Base-by-base conservation (phyloP, 2,329 filamentous ascomycete species). In the Hymenoscyphus infarciens region DNA sequence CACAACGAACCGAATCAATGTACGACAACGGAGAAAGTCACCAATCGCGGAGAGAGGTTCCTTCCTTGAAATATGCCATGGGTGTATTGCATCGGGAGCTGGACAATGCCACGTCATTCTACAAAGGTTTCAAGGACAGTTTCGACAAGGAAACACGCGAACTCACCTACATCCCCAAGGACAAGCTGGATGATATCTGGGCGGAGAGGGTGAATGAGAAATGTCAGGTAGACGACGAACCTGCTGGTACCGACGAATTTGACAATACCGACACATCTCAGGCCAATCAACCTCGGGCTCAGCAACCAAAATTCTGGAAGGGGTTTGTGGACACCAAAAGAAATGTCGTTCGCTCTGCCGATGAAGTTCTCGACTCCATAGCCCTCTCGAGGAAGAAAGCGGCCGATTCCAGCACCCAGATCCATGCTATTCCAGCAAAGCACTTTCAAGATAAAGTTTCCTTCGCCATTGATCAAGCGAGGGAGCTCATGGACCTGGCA, bases 41-140 rank as follows among this genome's bases (percentile, higher is more conserved):
- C 10, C 19, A 13, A 13, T 22, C 11, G 8, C 45, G 27, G 4
- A 55, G 53, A 16, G 25, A 55, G 16, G 22, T 11, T 8, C 25
- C 53, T 8, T 33, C 25, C 7, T 55, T 55, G 27, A 33, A n/a
- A 11, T 22, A 55, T 33, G 25, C 53, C 15, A 55, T 55, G 53
- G 27, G 15, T 33, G 27, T 25, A 16, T 33, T 55, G 10, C 39
- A 54, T 38, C 49, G 35, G 5, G 62, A 66, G 1, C 52, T 73
- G 7, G 60, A 53, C 16, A 63, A 68, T 19, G 65, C 69, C 2
- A 66, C 66, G 16, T 35, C 59, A 8, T 67, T 68, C 56, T 72
- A 70, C 61, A 63, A 60, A 5, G 49, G 59, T 13, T 69, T 73
- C 29, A 54, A 63, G 19, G 35, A 38, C n/a, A 57, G 61, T 2